Conservation (phyloP, 1,284 basidiomycete genomes). For the Cutaneotrichosporon daszewskae region DNA sequence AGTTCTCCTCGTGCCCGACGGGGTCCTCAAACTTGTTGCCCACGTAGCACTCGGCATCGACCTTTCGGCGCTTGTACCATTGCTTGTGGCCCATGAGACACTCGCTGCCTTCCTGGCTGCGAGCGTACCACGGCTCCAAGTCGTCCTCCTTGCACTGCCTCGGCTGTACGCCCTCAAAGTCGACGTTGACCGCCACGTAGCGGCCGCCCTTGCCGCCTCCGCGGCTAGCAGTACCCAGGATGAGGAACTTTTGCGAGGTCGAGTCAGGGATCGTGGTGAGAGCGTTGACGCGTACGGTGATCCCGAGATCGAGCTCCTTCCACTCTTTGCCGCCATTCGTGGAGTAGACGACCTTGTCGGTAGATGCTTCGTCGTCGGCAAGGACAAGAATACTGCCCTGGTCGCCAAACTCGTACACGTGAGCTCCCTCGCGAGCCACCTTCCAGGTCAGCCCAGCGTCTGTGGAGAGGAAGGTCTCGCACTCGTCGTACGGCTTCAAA, state of each 20-base stretch:
- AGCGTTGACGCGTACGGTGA: slow-evolving; percentile 66
- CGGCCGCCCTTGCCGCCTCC: slow-evolving; percentile 58
- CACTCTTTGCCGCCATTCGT: slow-evolving; percentile 77
- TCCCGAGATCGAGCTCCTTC: slow-evolving; percentile 64
- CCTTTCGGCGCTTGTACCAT: slow-evolving; percentile 85
- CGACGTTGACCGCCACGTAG: slow-evolving; percentile 71
- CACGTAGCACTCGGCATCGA: slow-evolving; percentile 82
- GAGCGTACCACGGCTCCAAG: slow-evolving; percentile 84
- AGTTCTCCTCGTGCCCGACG: slow-evolving; percentile 72
- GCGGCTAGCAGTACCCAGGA: slow-evolving; percentile 70
- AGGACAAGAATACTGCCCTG: slow-evolving; percentile 74
- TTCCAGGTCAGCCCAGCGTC: slow-evolving; percentile 85
- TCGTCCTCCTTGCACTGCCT: slow-evolving; percentile 69
- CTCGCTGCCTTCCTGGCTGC: slow-evolving; percentile 58
- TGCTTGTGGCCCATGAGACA: slow-evolving; percentile 98
- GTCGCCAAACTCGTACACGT: slow-evolving; percentile 96
- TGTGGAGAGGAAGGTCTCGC: slow-evolving; percentile 86
- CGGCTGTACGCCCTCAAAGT: slow-evolving; percentile 68
- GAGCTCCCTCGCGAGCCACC: slow-evolving; percentile 69
- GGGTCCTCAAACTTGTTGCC: slow-evolving; percentile 85
- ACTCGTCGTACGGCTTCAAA: slow-evolving; percentile 71
- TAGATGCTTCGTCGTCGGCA: slow-evolving; percentile 79
- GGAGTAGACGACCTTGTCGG: slow-evolving; percentile 71
- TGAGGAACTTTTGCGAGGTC: slow-evolving; percentile 81
- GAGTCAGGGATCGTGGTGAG: slow-evolving; percentile 84